Evolutionary conservation across 139 green algal species (phyloP), one percentile per base, ranked within the genome.

Genomic region (Chlorella sp.): DNA sequence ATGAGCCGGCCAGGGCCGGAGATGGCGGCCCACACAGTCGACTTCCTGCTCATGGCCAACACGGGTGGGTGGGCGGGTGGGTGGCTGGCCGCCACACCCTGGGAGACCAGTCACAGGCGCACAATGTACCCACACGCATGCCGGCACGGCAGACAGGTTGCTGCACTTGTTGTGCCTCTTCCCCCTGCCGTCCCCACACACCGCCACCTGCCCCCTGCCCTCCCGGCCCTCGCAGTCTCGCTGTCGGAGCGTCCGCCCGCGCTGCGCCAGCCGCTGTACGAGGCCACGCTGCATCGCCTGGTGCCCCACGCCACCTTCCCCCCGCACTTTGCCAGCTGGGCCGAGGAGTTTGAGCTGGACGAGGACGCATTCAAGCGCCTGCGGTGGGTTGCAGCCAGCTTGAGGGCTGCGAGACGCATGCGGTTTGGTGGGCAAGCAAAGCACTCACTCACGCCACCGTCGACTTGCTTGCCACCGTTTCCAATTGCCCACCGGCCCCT

Each of bases 21-120:
- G 24, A 36, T 91, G 54, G 70, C 81, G n/a, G 84, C 93, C 67
- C 73, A 64, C 41, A 78, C 73, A 2, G 13, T 89, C 1, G 93
- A 96, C 43, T 96, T 90, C 87, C 92, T 96, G 41, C 69, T 94
- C 7, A 87, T 88, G 77, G 60, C 93, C 69, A 95, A 96, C 86
- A 90, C 86, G 2, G 81, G 81, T 86, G 48, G 26, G 62, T 8
- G 13, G 41, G 76, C 43, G 32, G 65, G n/a, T 43, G 65, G 65
- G 7, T 72, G 65, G 65, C 24, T 19, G n/a, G n/a, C n/a, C n/a
- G n/a, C n/a, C n/a, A n/a, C n/a, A n/a, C n/a, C n/a, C n/a, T n/a
- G n/a, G n/a, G n/a, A n/a, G n/a, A n/a, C n/a, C n/a, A n/a, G n/a
- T n/a, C n/a, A n/a, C n/a, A n/a, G n/a, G n/a, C n/a, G n/a, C 62